Evolutionary conservation across 805 yeast species (phyloP).

Genomic region (Candida silvatica): DNA sequence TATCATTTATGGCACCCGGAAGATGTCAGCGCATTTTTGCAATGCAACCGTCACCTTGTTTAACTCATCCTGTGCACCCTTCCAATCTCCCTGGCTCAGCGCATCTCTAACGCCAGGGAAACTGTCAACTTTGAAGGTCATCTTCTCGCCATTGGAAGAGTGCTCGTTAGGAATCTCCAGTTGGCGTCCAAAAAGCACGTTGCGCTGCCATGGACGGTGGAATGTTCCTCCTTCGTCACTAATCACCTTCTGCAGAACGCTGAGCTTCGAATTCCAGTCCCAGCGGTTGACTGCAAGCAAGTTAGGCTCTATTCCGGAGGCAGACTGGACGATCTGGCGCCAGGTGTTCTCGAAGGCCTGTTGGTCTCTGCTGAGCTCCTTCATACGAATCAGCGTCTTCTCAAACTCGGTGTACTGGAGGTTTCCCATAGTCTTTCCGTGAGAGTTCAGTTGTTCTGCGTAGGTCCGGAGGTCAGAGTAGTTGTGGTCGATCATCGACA

Average conservation of each 20-base stretch:
- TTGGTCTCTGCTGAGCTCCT: constrained; percentile 36
- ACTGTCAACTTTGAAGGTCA: constrained; percentile 44
- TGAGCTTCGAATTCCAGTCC: constrained; percentile 71
- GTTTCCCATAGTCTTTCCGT: constrained; percentile 1
- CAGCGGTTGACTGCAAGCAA: constrained; percentile 62
- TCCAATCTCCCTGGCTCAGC: constrained; percentile 39
- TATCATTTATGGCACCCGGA: too few species aligned
- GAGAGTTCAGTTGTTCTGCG: constrained; percentile 13
- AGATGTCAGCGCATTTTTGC: too few species aligned
- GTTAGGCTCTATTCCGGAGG: constrained; percentile 64
- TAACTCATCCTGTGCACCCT: constrained; percentile 45
- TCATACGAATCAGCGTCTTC: constrained; percentile 27
- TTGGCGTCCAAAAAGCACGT: constrained; percentile 64
- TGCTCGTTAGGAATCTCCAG: constrained; percentile 38
- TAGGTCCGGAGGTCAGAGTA: constrained; percentile 38
- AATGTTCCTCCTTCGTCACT: constrained; percentile 35
- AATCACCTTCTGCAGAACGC: constrained; percentile 45
- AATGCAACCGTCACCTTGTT: constrained; percentile 33
- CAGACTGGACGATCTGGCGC: constrained; percentile 43
- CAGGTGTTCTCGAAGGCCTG: constrained; percentile 55
- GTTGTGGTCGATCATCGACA: constrained; percentile 33
- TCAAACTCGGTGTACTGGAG: constrained; percentile 22
- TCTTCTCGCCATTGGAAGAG: constrained; percentile 16
- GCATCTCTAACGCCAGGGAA: constrained; percentile 77
- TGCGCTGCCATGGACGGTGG: constrained; percentile 57